Base-by-base conservation (phyloP, 495 filamentous ascomycete genomes). In the Saxophila tyrrhenica region DNA sequence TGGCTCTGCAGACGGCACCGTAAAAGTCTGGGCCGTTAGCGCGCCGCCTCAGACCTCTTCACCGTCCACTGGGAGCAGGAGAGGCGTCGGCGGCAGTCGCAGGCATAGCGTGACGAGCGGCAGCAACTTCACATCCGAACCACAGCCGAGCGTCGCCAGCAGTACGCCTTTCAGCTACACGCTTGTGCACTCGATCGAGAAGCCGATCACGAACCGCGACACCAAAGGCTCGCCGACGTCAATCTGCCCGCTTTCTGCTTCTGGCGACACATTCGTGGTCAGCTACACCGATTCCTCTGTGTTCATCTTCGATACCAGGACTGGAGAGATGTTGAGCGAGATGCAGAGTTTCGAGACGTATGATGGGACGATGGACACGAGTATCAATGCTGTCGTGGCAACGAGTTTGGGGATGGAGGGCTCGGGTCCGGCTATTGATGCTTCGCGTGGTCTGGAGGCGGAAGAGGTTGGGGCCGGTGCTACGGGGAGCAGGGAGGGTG, bases 261-360 rank as follows among this genome's bases (percentile, higher is more conserved):
- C 76, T n/a, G 92, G 94, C 2, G 87, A 96, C 56, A 86, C 83
- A 10, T 96, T 98, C 64, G 88, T 95, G 3, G 92, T 96, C 13
- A 87, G 87, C 38, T 98, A 88, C 63, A 78, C 84, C 1, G 92
- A 98, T 69, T 86, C 88, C 5, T 83, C 86, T 3, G 86, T 97
- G 25, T 74, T 96, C 17, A 82, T 95, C 38, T 98, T 88, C 64
- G 88, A 95, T 61, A 96, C 92, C 1, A 74, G 87, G 50, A 87
- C 87, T 0, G 91, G 89, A 13, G 92, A 98, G 64, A 88, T 95
- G 64, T 79, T 95, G 25, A 85, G 86, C 24, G 82, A 79, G 39
- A 98, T 98, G 92, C 84, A 85, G 0, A 94, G 87, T 62, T 65
- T 84, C 13, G 94, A 96, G 67, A 96, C 90, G 1, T 96, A 96